Conservation (phyloP, 1,139 yeast genomes). For the Hemisphaericaspora subhashii region DNA sequence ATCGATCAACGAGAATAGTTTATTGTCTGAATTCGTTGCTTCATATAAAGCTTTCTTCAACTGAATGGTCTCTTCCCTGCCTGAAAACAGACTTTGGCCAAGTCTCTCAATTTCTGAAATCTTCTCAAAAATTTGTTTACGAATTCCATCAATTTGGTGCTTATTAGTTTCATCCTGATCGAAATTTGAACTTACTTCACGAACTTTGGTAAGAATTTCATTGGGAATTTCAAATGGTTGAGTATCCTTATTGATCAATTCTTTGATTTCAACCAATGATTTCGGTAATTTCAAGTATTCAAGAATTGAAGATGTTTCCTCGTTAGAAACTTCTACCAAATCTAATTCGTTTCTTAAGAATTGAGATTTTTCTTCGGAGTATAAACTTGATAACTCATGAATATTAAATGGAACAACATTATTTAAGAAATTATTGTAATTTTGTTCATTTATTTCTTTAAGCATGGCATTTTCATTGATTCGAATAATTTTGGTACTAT, state of each 20-base stretch:
- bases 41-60: conserved; percentile 66
- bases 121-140: conserved; percentile 42
- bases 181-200: conserved; percentile 27
- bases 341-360: conserved; percentile 75
- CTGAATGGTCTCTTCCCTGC: conserved; percentile 53
- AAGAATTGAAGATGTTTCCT: conserved; percentile 73
- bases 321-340: conserved; percentile 72
- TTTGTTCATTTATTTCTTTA: conserved; percentile 51
- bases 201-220: conserved; percentile 21
- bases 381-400: conserved; percentile 82
- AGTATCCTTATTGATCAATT: conserved; percentile 12
- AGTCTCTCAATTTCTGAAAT: conserved; percentile 40
- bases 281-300: conserved; percentile 79
- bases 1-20: conserved; percentile 42
- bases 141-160: conserved; percentile 23
- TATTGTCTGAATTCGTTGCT: conserved; percentile 67
- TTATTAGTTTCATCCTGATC: conserved; percentile 26
- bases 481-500: conserved; percentile 68
- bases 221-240: conserved; percentile 17
- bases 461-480: conserved; percentile 40
- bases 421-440: conserved; percentile 60
- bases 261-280: conserved; percentile 57
- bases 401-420: conserved; percentile 84
- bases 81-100: conserved; percentile 14
- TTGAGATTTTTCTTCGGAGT: conserved; percentile 87